Evolutionary conservation across 148 eudicot species (phyloP).

Genomic region (Spergularia bocconei): DNA sequence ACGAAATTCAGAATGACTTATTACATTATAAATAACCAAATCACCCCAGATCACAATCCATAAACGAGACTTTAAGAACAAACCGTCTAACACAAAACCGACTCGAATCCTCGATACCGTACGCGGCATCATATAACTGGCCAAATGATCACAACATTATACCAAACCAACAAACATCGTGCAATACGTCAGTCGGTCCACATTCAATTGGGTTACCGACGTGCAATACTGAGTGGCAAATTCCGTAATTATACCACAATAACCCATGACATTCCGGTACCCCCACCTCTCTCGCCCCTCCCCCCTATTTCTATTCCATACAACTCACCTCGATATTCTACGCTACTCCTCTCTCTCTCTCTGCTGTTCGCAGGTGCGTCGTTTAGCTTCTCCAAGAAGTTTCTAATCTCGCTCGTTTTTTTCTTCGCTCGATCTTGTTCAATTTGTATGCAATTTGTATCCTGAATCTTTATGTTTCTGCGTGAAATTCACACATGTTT

Average conservation of each 20-base stretch:
- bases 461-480: not conserved
- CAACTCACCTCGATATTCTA: conserved; percentile 20
- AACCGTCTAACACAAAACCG: no score
- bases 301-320: not conserved
- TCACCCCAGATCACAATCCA: no score
- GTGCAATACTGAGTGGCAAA: not conserved
- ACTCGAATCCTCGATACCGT: no score
- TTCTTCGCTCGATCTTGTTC: conserved; percentile 1
- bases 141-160: not conserved
- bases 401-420: not conserved
- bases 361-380: conserved; percentile 22
- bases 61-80: no score
- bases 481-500: not conserved
- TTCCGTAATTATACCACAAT: conserved; percentile 1
- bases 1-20: no score
- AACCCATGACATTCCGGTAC: not conserved
- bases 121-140: conserved; percentile 14
- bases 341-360: conserved; percentile 27
- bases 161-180: not conserved
- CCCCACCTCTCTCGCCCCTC: not conserved
- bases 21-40: no score
- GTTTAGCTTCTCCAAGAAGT: not conserved
- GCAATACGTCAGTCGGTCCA: no score
- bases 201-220: not conserved
- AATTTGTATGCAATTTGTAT: not conserved